These are phyloP conservation scores for Leccinum uliginosum DNA, from an alignment of 768 basidiomycete genomes.

Conservation along the genomic window DNA sequence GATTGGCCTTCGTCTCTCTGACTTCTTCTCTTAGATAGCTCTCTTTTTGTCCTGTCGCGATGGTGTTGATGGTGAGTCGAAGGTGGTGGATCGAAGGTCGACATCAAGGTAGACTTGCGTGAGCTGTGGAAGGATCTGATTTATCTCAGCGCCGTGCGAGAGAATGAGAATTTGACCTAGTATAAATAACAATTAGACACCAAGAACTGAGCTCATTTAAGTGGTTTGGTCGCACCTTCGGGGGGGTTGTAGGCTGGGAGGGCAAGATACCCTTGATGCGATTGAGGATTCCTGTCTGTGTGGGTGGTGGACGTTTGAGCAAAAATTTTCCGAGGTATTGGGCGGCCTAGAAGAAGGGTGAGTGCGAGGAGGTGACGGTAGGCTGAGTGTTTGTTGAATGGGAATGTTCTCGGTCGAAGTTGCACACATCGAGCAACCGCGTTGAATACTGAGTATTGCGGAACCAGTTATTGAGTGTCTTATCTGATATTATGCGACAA, in stretches of 20 bases:
- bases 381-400: background rate
- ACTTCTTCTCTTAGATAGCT: constrained; percentile 70
- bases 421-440: too few species aligned
- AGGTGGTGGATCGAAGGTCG: constrained; percentile 77
- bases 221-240: constrained; percentile 51
- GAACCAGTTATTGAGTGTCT: too few species aligned
- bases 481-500: too few species aligned
- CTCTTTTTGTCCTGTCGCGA: constrained; percentile 77
- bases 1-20: constrained; percentile 62
- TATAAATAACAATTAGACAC: too few species aligned
- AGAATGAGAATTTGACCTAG: too few species aligned
- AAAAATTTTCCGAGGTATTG: constrained; percentile 77
- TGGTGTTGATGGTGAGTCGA: too few species aligned
- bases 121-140: constrained; percentile 81
- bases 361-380: constrained; percentile 39
- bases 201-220: constrained; percentile 90
- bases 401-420: too few species aligned
- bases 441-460: too few species aligned
- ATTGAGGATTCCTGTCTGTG: constrained; percentile 65
- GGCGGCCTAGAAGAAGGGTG: constrained; percentile 77
- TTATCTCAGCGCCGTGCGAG: too few species aligned
- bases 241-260: constrained; percentile 37
- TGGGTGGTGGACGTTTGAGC: constrained; percentile 69
- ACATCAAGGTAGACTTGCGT: constrained; percentile 90
- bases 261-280: constrained; percentile 71